phyloP scores from a whole-genome alignment of 176 grass and related monocot species.

The Phragmites australis region DNA sequence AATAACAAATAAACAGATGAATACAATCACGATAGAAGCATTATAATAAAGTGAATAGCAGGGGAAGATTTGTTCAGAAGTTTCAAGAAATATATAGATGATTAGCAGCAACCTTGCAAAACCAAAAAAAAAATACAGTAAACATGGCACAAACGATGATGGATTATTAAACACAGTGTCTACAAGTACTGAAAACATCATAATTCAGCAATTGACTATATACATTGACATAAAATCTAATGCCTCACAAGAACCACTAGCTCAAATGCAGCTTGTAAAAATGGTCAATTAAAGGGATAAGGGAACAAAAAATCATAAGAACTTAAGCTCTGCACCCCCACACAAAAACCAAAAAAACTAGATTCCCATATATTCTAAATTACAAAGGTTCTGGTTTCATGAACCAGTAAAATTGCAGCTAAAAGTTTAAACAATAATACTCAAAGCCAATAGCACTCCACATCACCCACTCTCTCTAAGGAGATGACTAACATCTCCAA shows the following conservation, averaged over 20 bases:
- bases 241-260: not conserved
- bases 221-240: not conserved
- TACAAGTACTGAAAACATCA: not conserved
- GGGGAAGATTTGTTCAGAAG: not conserved
- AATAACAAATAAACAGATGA: not conserved
- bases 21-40: not conserved
- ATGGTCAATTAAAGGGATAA: not conserved
- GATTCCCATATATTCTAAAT: not conserved
- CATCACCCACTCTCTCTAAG: not conserved
- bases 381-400: not conserved
- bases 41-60: not conserved
- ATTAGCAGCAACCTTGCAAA: not conserved
- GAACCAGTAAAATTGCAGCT: not conserved
- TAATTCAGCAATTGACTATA: not conserved
- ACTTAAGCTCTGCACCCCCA: not conserved
- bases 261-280: not conserved
- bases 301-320: not conserved
- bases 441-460: not conserved
- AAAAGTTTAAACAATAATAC: not conserved
- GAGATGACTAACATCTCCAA: not conserved
- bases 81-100: conserved; percentile 4
- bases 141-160: not conserved
- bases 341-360: not conserved
- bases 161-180: not conserved
- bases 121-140: not conserved